phyloP scores from a whole-genome alignment of 148 eudicot species.

The Camellia japonica region DNA sequence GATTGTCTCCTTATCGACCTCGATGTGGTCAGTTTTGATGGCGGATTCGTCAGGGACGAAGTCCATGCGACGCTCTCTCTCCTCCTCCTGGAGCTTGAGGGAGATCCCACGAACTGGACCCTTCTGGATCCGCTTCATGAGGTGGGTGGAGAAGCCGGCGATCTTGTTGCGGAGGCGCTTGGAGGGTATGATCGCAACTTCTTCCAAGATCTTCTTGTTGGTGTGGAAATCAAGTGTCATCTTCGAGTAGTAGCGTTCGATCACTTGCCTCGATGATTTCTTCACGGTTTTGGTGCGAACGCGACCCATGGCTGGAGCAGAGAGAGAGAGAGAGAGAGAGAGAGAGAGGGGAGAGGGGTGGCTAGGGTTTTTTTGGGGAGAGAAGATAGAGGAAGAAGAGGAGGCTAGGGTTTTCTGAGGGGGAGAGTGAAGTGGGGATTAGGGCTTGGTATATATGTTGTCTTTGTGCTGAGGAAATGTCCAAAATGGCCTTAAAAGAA shows the following conservation, averaged over 20 bases:
- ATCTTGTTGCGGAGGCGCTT: conserved; percentile 46
- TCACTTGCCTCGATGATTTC: conserved; percentile 36
- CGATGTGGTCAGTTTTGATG: conserved; percentile 25
- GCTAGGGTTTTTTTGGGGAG: neutral
- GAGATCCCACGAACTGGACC: conserved; percentile 41
- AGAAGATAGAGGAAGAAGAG: neutral
- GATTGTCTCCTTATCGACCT: conserved; percentile 40
- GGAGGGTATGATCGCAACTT: conserved; percentile 36
- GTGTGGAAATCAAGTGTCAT: conserved; percentile 42
- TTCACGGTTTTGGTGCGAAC: conserved; percentile 40
- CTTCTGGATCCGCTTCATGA: conserved; percentile 38
- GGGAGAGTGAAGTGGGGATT: neutral
- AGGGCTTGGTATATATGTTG: no score
- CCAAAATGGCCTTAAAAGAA: neutral
- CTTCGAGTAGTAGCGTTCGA: conserved; percentile 40
- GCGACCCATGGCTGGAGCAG: conserved; percentile 26
- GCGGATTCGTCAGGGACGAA: conserved; percentile 38
- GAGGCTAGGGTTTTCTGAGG: conserved; percentile 8
- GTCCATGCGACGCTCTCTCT: conserved; percentile 43
- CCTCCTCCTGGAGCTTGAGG: conserved; percentile 40
- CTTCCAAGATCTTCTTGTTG: conserved; percentile 37
- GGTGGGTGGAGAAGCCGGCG: conserved; percentile 37
- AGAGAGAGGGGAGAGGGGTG: no score
- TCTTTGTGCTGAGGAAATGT: neutral
- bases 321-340: neutral